phyloP scores from a whole-genome alignment of 768 basidiomycete genomes.

The Cyclocybe aegerita region DNA sequence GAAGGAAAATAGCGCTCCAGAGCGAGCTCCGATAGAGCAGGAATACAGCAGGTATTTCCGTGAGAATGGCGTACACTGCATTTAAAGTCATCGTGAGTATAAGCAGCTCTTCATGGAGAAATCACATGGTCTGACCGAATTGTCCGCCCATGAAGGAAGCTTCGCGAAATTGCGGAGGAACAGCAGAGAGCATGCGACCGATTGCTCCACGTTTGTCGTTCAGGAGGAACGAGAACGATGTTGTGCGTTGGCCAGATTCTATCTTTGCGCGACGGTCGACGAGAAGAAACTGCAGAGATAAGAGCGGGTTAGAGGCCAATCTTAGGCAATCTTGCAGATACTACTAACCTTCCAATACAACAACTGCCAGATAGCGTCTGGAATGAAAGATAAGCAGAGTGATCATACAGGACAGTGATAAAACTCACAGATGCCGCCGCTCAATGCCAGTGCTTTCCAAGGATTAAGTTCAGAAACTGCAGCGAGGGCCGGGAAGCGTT shows the following conservation, averaged over 20 bases:
- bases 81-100: background rate
- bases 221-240: constrained; percentile 85
- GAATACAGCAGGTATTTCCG: constrained; percentile 83
- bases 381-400: constrained; percentile 9
- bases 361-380: constrained; percentile 91
- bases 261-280: constrained; percentile 89
- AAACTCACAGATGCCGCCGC: constrained; percentile 78
- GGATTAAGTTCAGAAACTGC: constrained; percentile 73
- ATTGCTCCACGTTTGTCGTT: constrained; percentile 87
- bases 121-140: constrained; percentile 13
- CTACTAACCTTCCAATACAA: constrained; percentile 83
- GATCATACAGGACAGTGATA: background rate
- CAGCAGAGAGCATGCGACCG: constrained; percentile 62
- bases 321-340: too few species aligned
- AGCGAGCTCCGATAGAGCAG: constrained; percentile 77
- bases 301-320: constrained; percentile 2
- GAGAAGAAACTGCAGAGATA: constrained; percentile 65
- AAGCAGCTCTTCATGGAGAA: background rate
- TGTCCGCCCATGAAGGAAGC: constrained; percentile 83
- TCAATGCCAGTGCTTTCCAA: constrained; percentile 70
- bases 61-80: constrained; percentile 80
- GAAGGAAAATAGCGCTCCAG: constrained; percentile 77
- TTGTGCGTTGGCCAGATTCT: constrained; percentile 86
- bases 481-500: constrained; percentile 82
- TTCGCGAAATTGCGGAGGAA: constrained; percentile 64